Evolutionary conservation across 257 asterid species (phyloP).

Genomic region (Thymus mandschuricus): DNA sequence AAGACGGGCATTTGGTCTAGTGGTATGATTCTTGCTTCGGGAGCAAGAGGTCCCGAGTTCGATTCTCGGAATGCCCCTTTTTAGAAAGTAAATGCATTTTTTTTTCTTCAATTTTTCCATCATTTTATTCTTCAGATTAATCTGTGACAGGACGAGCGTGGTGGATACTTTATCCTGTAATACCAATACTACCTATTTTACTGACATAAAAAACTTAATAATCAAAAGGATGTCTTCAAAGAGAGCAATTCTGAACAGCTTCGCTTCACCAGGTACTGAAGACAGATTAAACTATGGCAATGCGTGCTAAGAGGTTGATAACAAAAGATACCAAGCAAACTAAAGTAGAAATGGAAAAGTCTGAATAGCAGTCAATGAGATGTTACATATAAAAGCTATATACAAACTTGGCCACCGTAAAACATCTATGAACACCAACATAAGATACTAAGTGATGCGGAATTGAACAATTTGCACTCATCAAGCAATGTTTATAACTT

Average conservation of each 20-base stretch:
- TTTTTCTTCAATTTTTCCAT: neutral
- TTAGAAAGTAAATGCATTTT: neutral
- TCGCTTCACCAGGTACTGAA: neutral
- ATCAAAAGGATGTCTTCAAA: neutral
- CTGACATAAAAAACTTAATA: neutral
- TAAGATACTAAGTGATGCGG: neutral
- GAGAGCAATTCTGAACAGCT: constrained; percentile 7
- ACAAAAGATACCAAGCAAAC: neutral
- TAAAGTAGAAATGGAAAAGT: neutral
- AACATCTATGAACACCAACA: neutral
- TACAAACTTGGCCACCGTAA: neutral
- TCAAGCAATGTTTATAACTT: neutral
- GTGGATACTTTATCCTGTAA: neutral
- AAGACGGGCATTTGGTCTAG: constrained; percentile 79
- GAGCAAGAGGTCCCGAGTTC: constrained; percentile 90
- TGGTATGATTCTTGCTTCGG: constrained; percentile 92
- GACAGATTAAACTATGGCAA: neutral
- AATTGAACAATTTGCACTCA: neutral
- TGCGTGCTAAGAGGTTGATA: neutral
- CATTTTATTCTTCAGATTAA: neutral
- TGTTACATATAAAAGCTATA: neutral
- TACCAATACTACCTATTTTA: neutral
- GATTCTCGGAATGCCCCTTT: constrained; percentile 67
- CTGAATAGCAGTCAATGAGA: neutral
- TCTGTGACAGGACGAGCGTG: neutral